Percentiles rank a stretch among this genome's conserved stretches.
Conservation (phyloP, 176 grass and related monocot species). For the Carex pumila region DNA sequence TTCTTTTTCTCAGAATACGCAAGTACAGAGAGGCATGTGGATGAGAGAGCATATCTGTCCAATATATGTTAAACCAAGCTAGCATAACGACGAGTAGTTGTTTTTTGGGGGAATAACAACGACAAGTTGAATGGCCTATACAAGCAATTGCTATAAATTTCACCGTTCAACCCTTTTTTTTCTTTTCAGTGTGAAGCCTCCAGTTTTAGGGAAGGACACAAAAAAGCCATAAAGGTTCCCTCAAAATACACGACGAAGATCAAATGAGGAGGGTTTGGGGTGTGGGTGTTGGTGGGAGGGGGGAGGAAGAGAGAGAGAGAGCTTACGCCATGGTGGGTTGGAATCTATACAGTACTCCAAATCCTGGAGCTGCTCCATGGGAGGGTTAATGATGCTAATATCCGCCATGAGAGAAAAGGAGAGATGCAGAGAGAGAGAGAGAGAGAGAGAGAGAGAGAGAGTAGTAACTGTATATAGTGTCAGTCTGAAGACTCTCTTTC, state of each 20-base stretch:
- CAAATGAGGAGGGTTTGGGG: background rate
- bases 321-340: conserved; percentile 46
- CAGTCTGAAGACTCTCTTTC: conserved; percentile 11
- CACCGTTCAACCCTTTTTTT: background rate
- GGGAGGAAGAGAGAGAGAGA: background rate
- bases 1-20: background rate
- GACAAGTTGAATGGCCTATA: background rate
- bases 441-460: background rate
- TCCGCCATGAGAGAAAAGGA: background rate
- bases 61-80: background rate
- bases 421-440: background rate
- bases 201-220: background rate
- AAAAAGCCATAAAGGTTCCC: background rate
- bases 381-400: conserved; percentile 39
- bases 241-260: conserved; percentile 4
- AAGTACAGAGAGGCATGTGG: background rate
- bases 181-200: background rate
- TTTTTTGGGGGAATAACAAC: background rate
- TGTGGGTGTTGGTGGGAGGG: background rate
- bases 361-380: conserved; percentile 56
- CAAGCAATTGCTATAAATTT: background rate
- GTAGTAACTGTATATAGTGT: background rate
- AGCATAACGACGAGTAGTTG: background rate
- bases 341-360: conserved; percentile 56
- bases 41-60: background rate